Evolutionary conservation across 257 asterid genomes (phyloP).

Genomic region (Gentiana macrophylla): DNA sequence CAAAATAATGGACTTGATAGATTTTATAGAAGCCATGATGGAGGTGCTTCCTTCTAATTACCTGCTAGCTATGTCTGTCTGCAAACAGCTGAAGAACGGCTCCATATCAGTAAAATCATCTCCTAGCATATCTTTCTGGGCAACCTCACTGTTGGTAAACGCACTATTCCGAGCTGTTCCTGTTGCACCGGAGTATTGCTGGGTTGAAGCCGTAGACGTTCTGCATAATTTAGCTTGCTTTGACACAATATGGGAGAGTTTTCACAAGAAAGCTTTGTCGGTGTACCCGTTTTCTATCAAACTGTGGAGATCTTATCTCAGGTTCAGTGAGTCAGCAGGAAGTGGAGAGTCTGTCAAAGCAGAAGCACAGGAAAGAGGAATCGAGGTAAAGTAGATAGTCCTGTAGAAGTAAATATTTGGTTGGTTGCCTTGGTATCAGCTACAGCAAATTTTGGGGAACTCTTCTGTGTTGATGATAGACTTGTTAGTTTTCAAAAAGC

Average conservation of each 20-base stretch:
- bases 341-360: slow-evolving; percentile 12
- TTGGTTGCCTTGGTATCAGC: slow-evolving; percentile 9
- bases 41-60: slow-evolving; percentile 36
- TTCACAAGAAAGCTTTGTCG: slow-evolving; percentile 25
- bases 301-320: slow-evolving; percentile 31
- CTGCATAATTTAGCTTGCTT: slow-evolving; percentile 17
- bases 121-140: slow-evolving; percentile 29
- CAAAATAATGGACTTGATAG: slow-evolving; percentile 20
- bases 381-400: slow-evolving; percentile 15
- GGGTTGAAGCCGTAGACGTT: slow-evolving; percentile 33
- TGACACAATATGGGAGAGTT: slow-evolving; percentile 16
- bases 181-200: slow-evolving; percentile 30
- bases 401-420: neutral
- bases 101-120: slow-evolving; percentile 5
- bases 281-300: slow-evolving; percentile 31
- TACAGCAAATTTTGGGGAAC: slow-evolving; percentile 16
- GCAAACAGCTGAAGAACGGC: slow-evolving; percentile 16
- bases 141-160: slow-evolving; percentile 29
- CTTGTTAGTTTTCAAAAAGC: too few species aligned
- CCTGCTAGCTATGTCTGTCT: slow-evolving; percentile 23
- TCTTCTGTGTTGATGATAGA: neutral
- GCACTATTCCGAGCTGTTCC: slow-evolving; percentile 38
- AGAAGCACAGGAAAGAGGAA: slow-evolving; percentile 30
- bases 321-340: slow-evolving; percentile 11
- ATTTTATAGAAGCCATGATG: slow-evolving; percentile 32